phyloP scores from a whole-genome alignment of 208 protist species.

The Trypanosoma vivax region DNA sequence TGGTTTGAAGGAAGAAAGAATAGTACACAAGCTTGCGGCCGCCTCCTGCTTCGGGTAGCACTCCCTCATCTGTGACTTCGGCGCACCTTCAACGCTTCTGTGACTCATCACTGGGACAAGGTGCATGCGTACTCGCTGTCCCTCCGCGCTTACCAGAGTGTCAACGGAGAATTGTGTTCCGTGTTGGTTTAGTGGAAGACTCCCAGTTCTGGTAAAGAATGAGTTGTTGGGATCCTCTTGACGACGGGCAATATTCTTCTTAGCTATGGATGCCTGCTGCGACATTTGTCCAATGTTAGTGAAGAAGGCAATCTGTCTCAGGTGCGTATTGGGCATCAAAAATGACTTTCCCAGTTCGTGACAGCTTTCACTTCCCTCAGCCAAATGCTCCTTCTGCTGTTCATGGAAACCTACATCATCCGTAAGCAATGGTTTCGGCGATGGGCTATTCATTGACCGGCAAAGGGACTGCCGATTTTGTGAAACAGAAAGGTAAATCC shows the following conservation, averaged over 20 bases:
- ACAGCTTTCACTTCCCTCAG: too few relatives aligned
- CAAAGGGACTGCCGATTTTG: too few relatives aligned
- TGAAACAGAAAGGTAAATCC: too few relatives aligned
- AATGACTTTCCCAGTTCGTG: too few relatives aligned
- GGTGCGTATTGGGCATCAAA: neutral
- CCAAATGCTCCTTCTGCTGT: too few relatives aligned
- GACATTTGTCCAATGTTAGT: constrained; percentile 9
- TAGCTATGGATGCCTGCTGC: neutral
- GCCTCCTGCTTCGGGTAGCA: too few relatives aligned
- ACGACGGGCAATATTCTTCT: neutral
- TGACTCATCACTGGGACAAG: constrained; percentile 9
- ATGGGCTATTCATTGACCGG: too few relatives aligned
- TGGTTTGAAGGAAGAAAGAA: constrained; percentile 56
- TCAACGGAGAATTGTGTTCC: constrained; percentile 14
- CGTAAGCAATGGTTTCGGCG: too few relatives aligned
- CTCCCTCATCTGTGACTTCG: too few relatives aligned
- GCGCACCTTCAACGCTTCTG: too few relatives aligned
- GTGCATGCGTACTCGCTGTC: constrained; percentile 27
- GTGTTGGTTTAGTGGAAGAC: neutral
- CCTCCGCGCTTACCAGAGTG: constrained; percentile 18
- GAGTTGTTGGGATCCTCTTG: neutral
- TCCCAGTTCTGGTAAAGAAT: neutral
- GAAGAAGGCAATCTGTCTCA: constrained; percentile 9
- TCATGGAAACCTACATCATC: too few relatives aligned
- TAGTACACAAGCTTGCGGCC: constrained; percentile 52